phyloP scores from a whole-genome alignment of 2,329 filamentous ascomycete species.

The Penicillium capsulatum region DNA sequence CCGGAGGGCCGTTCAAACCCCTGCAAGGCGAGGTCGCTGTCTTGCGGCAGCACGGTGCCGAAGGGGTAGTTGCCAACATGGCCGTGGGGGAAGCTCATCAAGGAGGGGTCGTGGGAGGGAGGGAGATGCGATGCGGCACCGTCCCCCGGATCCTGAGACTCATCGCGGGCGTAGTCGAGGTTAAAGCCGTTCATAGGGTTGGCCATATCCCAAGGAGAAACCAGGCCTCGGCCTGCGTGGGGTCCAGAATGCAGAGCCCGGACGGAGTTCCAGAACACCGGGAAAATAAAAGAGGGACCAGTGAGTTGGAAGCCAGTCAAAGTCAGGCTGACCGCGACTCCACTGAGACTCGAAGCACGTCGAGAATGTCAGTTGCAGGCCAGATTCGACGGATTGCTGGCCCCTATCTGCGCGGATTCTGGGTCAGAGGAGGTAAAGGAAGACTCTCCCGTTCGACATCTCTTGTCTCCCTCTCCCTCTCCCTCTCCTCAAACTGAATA shows the following conservation, averaged over 20 bases:
- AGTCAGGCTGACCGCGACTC: constrained; percentile 5
- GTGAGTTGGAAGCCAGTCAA: constrained; percentile 13
- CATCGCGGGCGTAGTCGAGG: constrained; percentile 13
- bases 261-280: constrained; percentile 21
- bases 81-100: constrained; percentile 15
- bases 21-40: constrained; percentile 16
- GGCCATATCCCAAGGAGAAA: constrained; percentile 9
- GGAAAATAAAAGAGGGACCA: constrained; percentile 19
- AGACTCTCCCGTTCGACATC: not conserved
- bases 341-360: constrained; percentile 2
- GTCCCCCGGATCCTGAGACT: constrained; percentile 10
- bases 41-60: constrained; percentile 17
- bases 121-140: constrained; percentile 3
- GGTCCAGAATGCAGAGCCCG: constrained; percentile 19
- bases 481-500: constrained; percentile 7
- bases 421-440: not conserved
- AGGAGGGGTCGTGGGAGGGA: constrained; percentile 11
- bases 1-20: constrained; percentile 10
- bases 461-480: too few relatives aligned
- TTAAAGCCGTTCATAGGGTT: constrained; percentile 14
- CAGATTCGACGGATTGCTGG: too few relatives aligned
- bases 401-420: too few relatives aligned
- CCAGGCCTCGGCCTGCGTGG: constrained; percentile 17
- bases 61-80: constrained; percentile 14
- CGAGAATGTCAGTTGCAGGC: too few relatives aligned